A percentile compares a stretch with the other conserved stretches of the same genome.
These are phyloP conservation scores for Wickerhamiella vanderwaltii DNA, from an alignment of 805 yeast species.

Conservation along the genomic window DNA sequence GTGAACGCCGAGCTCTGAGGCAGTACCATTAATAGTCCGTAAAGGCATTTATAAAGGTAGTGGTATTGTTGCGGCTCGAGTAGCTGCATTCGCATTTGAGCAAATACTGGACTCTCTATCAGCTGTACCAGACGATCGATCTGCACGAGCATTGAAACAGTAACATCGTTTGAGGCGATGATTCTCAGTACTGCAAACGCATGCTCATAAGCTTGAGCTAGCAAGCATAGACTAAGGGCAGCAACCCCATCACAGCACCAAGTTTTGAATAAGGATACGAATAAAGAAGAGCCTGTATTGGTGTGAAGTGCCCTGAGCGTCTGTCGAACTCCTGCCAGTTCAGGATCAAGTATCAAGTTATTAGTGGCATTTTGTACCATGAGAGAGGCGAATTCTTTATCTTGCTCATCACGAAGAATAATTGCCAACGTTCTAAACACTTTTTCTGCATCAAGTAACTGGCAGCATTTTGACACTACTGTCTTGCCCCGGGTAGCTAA, in stretches of 20 bases:
- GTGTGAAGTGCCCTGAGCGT: slow-evolving; percentile 51
- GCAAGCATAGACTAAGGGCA: slow-evolving; percentile 67
- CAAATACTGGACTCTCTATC: slow-evolving; percentile 84
- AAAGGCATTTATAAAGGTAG: slow-evolving; percentile 70
- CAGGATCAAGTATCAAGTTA: slow-evolving; percentile 76
- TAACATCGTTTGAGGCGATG: slow-evolving; percentile 72
- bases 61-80: slow-evolving; percentile 77
- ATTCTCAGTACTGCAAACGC: slow-evolving; percentile 71
- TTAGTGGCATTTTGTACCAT: slow-evolving; percentile 82
- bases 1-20: slow-evolving; percentile 89
- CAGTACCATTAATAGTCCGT: slow-evolving; percentile 82
- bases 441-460: slow-evolving; percentile 67
- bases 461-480: slow-evolving; percentile 72
- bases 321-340: slow-evolving; percentile 55
- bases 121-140: slow-evolving; percentile 81
- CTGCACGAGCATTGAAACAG: slow-evolving; percentile 68
- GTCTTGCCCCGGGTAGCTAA: slow-evolving; percentile 68
- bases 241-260: slow-evolving; percentile 93
- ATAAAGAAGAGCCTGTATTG: slow-evolving; percentile 52
- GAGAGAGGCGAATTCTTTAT: slow-evolving; percentile 58
- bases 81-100: slow-evolving; percentile 74
- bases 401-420: slow-evolving; percentile 49
- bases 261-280: slow-evolving; percentile 64
- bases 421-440: slow-evolving; percentile 71
- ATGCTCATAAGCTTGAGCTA: slow-evolving; percentile 79